Evolutionary conservation across 352 stramenopile genomes (phyloP).

Genomic region (Pythium periplocum): DNA sequence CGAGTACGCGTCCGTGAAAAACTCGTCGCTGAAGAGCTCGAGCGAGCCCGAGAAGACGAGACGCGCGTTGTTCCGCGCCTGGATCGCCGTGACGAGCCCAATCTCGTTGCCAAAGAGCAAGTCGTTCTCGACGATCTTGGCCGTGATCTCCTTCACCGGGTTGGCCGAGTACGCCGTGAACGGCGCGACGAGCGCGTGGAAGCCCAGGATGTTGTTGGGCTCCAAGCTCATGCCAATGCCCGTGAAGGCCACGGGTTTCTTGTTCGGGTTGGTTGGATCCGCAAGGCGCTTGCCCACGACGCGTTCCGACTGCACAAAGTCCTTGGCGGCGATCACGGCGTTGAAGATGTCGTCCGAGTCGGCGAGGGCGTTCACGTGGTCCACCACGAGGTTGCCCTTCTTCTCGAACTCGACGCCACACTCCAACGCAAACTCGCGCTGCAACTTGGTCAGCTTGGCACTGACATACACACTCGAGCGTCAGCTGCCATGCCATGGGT

Average conservation of each 20-base stretch:
- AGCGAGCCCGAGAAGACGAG: constrained; percentile 85
- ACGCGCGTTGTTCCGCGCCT: constrained; percentile 89
- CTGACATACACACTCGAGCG: constrained; percentile 13
- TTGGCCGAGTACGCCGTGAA: constrained; percentile 79
- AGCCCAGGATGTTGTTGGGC: constrained; percentile 76
- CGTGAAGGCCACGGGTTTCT: constrained; percentile 69
- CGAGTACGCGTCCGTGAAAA: constrained; percentile 56
- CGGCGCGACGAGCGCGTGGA: constrained; percentile 75
- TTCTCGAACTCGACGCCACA: constrained; percentile 87
- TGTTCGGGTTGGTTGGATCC: constrained; percentile 21
- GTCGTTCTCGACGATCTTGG: constrained; percentile 52
- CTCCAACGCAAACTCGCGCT: constrained; percentile 82
- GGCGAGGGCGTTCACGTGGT: constrained; percentile 72
- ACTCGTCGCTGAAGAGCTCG: constrained; percentile 87
- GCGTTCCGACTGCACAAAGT: constrained; percentile 63
- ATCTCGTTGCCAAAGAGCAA: constrained; percentile 73
- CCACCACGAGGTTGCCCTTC: constrained; percentile 83
- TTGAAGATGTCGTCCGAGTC: constrained; percentile 72
- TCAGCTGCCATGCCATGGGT: no score
- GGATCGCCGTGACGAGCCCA: constrained; percentile 77
- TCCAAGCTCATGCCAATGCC: constrained; percentile 83
- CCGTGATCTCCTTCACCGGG: constrained; percentile 65
- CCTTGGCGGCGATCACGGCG: constrained; percentile 56
- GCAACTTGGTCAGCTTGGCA: constrained; percentile 70
- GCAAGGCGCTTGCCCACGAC: constrained; percentile 50